Base-by-base conservation (phyloP, 2,329 filamentous ascomycete genomes). In the Pyrenophora seminiperda region DNA sequence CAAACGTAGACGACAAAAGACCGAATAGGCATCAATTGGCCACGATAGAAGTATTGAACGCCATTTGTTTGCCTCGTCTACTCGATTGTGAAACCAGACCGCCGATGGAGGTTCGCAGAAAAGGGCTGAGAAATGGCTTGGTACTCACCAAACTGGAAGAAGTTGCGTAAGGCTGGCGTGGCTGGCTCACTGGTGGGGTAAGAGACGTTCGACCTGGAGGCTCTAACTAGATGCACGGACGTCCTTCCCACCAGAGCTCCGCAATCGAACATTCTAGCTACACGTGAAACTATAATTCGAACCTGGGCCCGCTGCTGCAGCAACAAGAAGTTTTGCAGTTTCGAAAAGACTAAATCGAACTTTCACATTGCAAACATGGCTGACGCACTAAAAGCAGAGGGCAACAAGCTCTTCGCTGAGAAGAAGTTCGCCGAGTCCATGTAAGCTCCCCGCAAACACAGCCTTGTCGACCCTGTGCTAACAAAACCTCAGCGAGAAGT, bases 371-470 rank as follows among this genome's bases (percentile, higher is more conserved):
- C 32, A 51, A 77, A 31, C 58, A 87, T 87, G 84, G 84, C 85
- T 60, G 85, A 88, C 76, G 82, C 93, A 84, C 85, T 99, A 69
- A 99, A 99, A 82, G 91, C 92, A 70, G 88, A 94, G 74, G 94
- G 93, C 81, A 99, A 99, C 83, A 96, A 96, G 82, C 92, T 95
- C 77, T 99, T 99, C 76, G 88, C 91, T 61, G 91, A 90, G 57
- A 97, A 97, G 83, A 91, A 97, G 77, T 99, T 96, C 75, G 83
- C 91, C 69, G 91, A 93, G 75, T 94, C 94, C 71, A 85, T 96
- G 93, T 97, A 83, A 77, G 90, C 85, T 59, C 59, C 62, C 63
- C 58, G 62, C 56, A 46, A 51, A 44, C 33, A 38, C 32, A 43
- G 29, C 41, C 38, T 42, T 29, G 49, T 43, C 30, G 52, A 36